phyloP scores from a whole-genome alignment of 169 alveolate genomes.

The Besnoitia besnoiti region DNA sequence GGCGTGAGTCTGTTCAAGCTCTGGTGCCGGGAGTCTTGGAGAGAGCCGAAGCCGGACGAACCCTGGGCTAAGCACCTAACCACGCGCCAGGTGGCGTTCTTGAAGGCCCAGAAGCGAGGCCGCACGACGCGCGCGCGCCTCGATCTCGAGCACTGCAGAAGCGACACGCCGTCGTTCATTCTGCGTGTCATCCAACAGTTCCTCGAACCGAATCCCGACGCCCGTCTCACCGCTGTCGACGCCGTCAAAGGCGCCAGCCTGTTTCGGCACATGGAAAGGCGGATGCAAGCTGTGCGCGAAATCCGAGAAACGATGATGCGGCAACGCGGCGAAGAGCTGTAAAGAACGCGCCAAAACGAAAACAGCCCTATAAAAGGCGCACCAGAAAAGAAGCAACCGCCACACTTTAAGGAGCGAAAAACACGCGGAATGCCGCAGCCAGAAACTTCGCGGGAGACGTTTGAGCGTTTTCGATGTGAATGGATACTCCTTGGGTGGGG shows the following conservation, averaged over 20 bases:
- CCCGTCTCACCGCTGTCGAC: background rate
- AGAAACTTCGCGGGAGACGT: no score
- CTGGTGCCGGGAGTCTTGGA: conserved; percentile 8
- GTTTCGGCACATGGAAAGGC: background rate
- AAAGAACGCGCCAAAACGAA: no score
- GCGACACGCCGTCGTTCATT: conserved; percentile 1
- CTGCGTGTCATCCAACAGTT: conserved; percentile 7
- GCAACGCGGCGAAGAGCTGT: conserved; percentile 2
- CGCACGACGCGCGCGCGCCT: background rate
- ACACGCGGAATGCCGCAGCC: no score
- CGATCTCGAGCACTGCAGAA: background rate
- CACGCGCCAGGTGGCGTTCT: background rate
- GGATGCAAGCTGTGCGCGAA: background rate
- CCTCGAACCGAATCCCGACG: conserved; percentile 6
- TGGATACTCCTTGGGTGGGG: no score
- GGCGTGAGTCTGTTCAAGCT: conserved; percentile 13
- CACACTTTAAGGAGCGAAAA: no score
- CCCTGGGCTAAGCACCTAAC: background rate
- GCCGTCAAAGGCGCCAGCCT: conserved; percentile 2
- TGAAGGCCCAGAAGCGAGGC: background rate
- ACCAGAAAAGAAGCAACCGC: no score
- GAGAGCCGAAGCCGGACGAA: background rate
- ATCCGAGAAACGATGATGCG: background rate
- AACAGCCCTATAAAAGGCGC: no score
- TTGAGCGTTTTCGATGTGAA: no score